Base-by-base conservation (phyloP, 2,329 filamentous ascomycete genomes). In the Xylaria sp. region DNA sequence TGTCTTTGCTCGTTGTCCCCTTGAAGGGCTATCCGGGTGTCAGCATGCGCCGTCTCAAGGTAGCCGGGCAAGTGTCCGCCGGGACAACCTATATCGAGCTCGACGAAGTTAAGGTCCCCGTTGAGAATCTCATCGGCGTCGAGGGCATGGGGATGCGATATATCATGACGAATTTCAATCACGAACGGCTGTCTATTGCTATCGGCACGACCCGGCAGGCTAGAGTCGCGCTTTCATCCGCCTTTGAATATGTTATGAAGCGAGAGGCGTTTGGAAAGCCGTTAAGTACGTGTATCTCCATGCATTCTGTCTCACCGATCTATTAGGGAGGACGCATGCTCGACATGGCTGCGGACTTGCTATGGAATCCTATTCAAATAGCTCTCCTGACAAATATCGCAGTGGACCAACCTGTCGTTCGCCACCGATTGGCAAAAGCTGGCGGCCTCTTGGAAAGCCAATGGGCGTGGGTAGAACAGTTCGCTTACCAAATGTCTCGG, bases 151-250 rank as follows among this genome's bases (percentile, higher is more conserved):
- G 92, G 5, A 93, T 94, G 91, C 86, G 83, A 67, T 92, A 92
- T 76, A 87, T 92, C 75, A 92, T 92, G 90, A 71, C 88, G 63
- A 92, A 94, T 80, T 94, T 94, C 86, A 94, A 94, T 81, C 91
- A 94, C 78, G 92, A 94, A 79, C 87, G 91, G 0, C 82, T 94
- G 12, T 85, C 85, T 18, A 92, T 94, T 71, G 84, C 89, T 0
- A 87, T 93, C 15, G 86, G 87, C 0, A 86, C 87, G 0, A 91
- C 90, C 1, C 83, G 91, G 2, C 84, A 89, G 74, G 85, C 90
- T n/a, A 75, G 81, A 10, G 80, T 82, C 0, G 80, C 80, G 1
- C 75, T 82, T 10, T 73, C 76, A 23, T 64, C 80, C 2, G 80
- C 80, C 0, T 81, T 82, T 55, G 79, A 76, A 62, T 82, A 82